These are phyloP conservation scores for Ceratobasidium theobromae DNA, from an alignment of 1,284 basidiomycete genomes.

Conservation along the genomic window DNA sequence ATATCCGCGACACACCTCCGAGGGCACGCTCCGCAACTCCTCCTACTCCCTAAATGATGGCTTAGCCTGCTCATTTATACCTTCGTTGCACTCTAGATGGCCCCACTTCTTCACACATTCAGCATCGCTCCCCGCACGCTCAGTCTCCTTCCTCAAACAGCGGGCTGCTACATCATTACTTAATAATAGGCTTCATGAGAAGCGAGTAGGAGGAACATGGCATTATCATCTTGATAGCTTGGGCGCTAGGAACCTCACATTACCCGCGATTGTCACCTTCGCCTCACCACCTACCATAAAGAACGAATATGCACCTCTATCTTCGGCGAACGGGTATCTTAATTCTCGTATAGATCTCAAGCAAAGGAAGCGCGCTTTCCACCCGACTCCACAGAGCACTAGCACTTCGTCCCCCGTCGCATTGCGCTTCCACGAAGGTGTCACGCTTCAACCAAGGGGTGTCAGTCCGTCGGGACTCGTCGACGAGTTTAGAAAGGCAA, in stretches of 20 bases:
- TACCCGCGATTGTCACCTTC: not conserved
- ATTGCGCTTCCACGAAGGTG: conserved; percentile 9
- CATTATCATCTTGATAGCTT: too few species aligned
- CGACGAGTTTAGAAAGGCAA: conserved; percentile 5
- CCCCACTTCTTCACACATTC: not conserved
- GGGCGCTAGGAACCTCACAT: not conserved
- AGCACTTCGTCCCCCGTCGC: not conserved
- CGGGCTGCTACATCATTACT: too few species aligned
- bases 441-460: not conserved
- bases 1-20: not conserved
- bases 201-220: too few species aligned
- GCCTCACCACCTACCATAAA: not conserved
- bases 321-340: conserved; percentile 2
- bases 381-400: not conserved
- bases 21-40: not conserved
- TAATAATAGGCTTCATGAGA: too few species aligned
- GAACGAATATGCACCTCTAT: not conserved
- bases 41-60: not conserved
- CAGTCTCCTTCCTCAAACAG: too few species aligned
- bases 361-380: conserved; percentile 20
- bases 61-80: not conserved
- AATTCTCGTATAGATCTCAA: conserved; percentile 28
- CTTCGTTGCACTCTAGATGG: not conserved
- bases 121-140: too few species aligned
- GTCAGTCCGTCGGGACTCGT: not conserved